Base-by-base conservation (phyloP, 305 asterid species). In the Fraxinus greggii region DNA sequence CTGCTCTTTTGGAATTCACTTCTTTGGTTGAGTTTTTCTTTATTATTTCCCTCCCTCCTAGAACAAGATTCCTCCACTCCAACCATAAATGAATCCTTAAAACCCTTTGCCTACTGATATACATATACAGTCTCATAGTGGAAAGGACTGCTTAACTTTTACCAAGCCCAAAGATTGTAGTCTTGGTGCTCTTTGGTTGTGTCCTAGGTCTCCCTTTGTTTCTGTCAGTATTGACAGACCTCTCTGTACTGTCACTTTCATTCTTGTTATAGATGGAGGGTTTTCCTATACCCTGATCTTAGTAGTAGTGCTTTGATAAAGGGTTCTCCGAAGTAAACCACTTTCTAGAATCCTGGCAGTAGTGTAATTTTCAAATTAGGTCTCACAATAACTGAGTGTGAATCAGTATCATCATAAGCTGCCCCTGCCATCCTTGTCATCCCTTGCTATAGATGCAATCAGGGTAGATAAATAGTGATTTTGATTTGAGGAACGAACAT, bases 1-100 rank as follows among this genome's bases (percentile, higher is more conserved):
- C 8, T 51, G 19, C 40, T 32, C 42, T 35, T 23, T 48, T 48
- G 17, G 29, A 33, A 45, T 40, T 76, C 15, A 59, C 67, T 26
- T 13, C 61, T 42, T 76, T 0, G 4, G 61, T 23, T 13, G 24
- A n/a, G 59, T 42, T 75, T 38, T 9, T 21, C 33, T 12, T 24
- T 32, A 26, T 13, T 65, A 65, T 29, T 65, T 65, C 73, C 73
- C n/a, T 10, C 73, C 73, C 36, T 65, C 35, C 73, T 65, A 3
- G 73, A 26, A 65, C 73, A 65, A 65, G 73, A 65, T 65, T 65
- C 73, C 33, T 65, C 33, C n/a, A 12, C 73, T 65, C 73, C 73
- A 65, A 65, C 33, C n/a, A 65, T 65, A 3, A 24, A 65, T 4
- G 28, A 56, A 56, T 26, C 29, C 76, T 72, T 72, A 38, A 17